phyloP scores from a whole-genome alignment of 352 stramenopile genomes.

The Phytopythium ostracodes region DNA sequence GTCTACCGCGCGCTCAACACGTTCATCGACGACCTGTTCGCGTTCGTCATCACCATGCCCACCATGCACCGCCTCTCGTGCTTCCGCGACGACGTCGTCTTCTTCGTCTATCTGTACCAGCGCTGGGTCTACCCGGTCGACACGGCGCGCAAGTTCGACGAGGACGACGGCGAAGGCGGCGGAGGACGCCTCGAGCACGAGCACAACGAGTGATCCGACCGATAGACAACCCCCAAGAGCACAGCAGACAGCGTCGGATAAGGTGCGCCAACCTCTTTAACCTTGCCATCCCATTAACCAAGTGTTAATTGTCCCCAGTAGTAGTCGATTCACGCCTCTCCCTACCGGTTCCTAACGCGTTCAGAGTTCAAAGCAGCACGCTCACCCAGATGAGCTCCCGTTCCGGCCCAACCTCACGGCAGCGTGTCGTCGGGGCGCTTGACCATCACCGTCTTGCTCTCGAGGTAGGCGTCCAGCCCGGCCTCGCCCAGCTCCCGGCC shows the following conservation, averaged over 20 bases:
- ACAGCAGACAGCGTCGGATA: not conserved
- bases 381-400: too few species aligned
- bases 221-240: not conserved
- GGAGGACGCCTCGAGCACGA: not conserved
- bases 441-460: slow-evolving; percentile 72
- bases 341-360: not conserved
- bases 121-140: slow-evolving; percentile 91
- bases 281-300: not conserved
- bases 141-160: slow-evolving; percentile 33
- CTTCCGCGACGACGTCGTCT: slow-evolving; percentile 90
- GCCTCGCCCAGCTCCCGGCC: slow-evolving; percentile 67
- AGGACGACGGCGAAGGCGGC: slow-evolving; percentile 22
- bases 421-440: slow-evolving; percentile 37
- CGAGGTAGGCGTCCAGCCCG: slow-evolving; percentile 64
- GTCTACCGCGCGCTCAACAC: slow-evolving; percentile 94
- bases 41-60: slow-evolving; percentile 90
- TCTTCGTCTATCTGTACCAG: slow-evolving; percentile 89
- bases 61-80: slow-evolving; percentile 88
- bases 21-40: slow-evolving; percentile 92
- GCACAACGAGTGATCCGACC: not conserved
- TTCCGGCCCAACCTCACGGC: slow-evolving; percentile 10
- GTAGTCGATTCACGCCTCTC: too few species aligned
- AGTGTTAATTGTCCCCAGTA: not conserved
- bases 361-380: not conserved
- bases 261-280: not conserved